Base-by-base conservation (phyloP, 495 filamentous ascomycete genomes). In the Lichina pygmaea region DNA sequence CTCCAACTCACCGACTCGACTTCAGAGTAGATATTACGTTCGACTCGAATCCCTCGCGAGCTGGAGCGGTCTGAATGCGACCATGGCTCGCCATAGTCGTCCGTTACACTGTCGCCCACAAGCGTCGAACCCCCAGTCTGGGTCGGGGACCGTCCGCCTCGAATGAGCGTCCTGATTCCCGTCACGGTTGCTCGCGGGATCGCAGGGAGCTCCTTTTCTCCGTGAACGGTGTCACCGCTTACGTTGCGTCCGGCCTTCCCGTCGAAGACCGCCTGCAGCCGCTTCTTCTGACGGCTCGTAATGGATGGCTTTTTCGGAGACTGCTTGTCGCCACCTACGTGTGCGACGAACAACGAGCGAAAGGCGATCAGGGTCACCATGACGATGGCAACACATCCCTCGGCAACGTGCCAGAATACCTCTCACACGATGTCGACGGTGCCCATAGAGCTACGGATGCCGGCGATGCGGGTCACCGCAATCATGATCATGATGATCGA, bases 291-390 rank as follows among this genome's bases (percentile, higher is more conserved):
- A 24, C 24, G 24, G 24, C 24, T 24, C 4, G 24, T 24, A 4
- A 2, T 2, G 24, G 24, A 24, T 4, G 24, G 24, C 24, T 24
- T 24, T 4, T 24, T 24, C 24, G 24, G 24, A 4, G 24, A 24
- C 2, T 24, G 24, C 24, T 24, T 24, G 24, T 24, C 24, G 24
- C 24, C 24, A 24, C 2, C 24, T 24, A 24, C 24, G 24, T 15
- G 10, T 39, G 50, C 34, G 30, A 53, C 33, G 42, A 50, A 54
- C 12, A 54, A 38, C n/a, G 51, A 30, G 42, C 53, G 53, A 39
- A 53, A 54, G 32, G 53, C 50, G 12, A 48, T 43, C 9, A 49
- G 32, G 24, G 53, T 37, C 12, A 48, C 46, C 46, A 55, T 42
- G 32, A 50, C 49, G 7, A 55, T 8, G 12, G 43, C 53, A 13